Evolutionary conservation across 352 stramenopile genomes (phyloP), one percentile per base, ranked within the genome.

Genomic region (Ophiocytium majus): DNA sequence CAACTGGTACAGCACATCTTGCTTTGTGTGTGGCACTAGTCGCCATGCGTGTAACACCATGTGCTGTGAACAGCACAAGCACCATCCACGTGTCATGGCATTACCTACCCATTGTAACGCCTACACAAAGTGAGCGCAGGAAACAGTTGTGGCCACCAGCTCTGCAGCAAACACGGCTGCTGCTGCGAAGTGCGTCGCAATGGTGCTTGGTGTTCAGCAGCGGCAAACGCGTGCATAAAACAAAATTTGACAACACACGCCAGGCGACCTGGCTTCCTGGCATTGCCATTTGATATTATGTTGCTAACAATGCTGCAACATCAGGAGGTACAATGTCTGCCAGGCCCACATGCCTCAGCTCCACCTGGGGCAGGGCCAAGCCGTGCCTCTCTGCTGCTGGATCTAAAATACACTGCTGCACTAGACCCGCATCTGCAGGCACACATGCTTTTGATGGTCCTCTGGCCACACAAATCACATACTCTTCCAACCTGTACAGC

Each of bases 351-450:
- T 78, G 17, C 35, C 14, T 14, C 5, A 78, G 5, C 14, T 5
- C 66, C 35, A 17, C 66, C 5, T 35, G 66, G 5, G 66, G 35
- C 32, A 78, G 14, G 10, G 5, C 5, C 5, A 17, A 78, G 35
- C 35, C 66, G 14, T 78, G 32, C 35, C 14, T 14, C 66, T 43
- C 35, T 5, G 5, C 66, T 17, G 5, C 5, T 43, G 5, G 32
- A 43, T 5, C 5, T 14, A 43, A 78, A 14, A 17, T 14, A 17
- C 35, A 43, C 32, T 43, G 66, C 35, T 17, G 5, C 5, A 78
- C 66, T 17, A 78, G 32, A 14, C 66, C 66, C 35, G 14, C 32
- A 78, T 78, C 66, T 78, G 32, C 66, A 43, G 66, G 66, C 32
- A 35, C 5, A 17, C 66, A 78, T 5, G 32, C 66, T 14, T 78